Conservation (phyloP, 2,329 filamentous ascomycete genomes). For the Podosphaera fusca region DNA sequence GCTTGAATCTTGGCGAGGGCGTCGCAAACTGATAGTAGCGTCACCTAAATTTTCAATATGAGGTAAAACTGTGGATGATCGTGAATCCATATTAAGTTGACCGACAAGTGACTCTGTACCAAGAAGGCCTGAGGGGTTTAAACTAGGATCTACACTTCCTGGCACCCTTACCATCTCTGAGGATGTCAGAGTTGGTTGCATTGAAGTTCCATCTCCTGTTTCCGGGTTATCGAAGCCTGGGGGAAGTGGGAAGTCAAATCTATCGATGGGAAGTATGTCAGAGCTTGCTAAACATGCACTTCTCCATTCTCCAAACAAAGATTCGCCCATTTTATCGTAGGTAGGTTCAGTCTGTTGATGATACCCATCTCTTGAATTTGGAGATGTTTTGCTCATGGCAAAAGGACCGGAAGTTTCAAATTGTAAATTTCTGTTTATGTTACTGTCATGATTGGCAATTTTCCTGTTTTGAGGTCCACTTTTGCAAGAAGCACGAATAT, state of each 20-base stretch:
- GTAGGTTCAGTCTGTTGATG: constrained; percentile 3
- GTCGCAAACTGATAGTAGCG: constrained; percentile 10
- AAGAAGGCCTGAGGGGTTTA: constrained; percentile 13
- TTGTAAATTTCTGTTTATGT: constrained; percentile 9
- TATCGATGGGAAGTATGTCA: constrained; percentile 11
- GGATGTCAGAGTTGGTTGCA: constrained; percentile 2
- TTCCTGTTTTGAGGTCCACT: constrained; percentile 4
- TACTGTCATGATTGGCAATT: constrained; percentile 6
- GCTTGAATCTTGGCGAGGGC: constrained; percentile 12
- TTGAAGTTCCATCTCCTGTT: not conserved
- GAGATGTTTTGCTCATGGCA: constrained; percentile 6
- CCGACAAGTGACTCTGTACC: constrained; percentile 16
- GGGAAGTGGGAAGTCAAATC: constrained; percentile 12
- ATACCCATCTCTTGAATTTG: constrained; percentile 6
- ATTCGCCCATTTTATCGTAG: constrained; percentile 5
- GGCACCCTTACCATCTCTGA: constrained; percentile 1
- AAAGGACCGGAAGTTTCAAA: constrained; percentile 14
- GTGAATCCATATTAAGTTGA: constrained; percentile 12
- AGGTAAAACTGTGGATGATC: constrained; percentile 1
- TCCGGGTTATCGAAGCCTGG: not conserved
- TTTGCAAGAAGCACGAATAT: constrained; percentile 6
- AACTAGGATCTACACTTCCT: constrained; percentile 4
- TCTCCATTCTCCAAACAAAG: constrained; percentile 16
- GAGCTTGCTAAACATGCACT: constrained; percentile 14
- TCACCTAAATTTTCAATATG: constrained; percentile 4